Percentiles rank a stretch among this genome's conserved stretches.
Conservation (phyloP, 164 flowering plant genomes). For the Chimonanthus praecox region DNA sequence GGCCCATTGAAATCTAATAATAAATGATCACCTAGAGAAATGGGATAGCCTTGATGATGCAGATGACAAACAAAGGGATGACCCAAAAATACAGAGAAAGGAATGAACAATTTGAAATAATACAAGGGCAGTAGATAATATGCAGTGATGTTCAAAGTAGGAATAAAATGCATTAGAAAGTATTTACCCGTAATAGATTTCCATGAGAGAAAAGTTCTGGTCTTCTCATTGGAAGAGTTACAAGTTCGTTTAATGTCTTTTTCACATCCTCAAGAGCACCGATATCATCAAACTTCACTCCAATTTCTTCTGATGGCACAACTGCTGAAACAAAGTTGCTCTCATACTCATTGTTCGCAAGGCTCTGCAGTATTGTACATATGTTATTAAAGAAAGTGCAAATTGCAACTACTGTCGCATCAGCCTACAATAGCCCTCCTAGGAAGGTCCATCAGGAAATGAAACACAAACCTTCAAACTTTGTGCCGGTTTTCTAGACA, state of each 20-base stretch:
- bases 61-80: background rate
- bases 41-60: background rate
- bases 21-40: background rate
- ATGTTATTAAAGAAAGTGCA: conserved; percentile 7
- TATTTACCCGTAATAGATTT: conserved; percentile 77
- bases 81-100: background rate
- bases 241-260: conserved; percentile 85
- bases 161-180: background rate
- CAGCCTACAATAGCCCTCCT: background rate
- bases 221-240: conserved; percentile 95
- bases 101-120: background rate
- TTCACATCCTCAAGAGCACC: conserved; percentile 99
- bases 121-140: too few relatives aligned
- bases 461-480: conserved; percentile 58
- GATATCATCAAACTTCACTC: conserved; percentile 88
- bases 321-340: conserved; percentile 94
- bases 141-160: background rate
- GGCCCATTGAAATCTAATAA: background rate
- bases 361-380: conserved; percentile 42
- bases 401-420: background rate
- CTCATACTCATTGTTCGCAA: conserved; percentile 96
- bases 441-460: background rate
- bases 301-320: conserved; percentile 92
- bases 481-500: conserved; percentile 68
- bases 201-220: conserved; percentile 95